phyloP scores from a whole-genome alignment of 2,329 filamentous ascomycete genomes.

The Alternaria arborescens region DNA sequence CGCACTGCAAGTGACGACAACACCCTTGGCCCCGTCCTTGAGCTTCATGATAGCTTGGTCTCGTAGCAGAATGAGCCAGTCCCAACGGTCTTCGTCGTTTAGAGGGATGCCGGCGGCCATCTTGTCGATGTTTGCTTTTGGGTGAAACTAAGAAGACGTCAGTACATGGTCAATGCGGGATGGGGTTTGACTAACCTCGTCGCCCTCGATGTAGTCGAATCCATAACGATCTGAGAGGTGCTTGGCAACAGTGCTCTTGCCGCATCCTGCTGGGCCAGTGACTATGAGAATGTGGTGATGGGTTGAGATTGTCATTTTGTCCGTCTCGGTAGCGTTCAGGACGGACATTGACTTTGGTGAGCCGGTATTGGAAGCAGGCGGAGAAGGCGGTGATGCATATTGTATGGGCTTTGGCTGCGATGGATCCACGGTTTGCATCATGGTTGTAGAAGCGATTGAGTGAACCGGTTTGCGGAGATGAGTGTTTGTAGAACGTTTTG shows the following conservation, averaged over 20 bases:
- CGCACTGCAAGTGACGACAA: conserved; percentile 96
- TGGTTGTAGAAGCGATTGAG: conserved; percentile 23
- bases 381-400: conserved; percentile 43
- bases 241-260: conserved; percentile 62
- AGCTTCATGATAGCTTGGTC: conserved; percentile 54
- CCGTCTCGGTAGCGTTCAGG: conserved; percentile 22
- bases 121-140: conserved; percentile 70
- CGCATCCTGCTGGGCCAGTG: conserved; percentile 63
- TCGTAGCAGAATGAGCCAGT: conserved; percentile 76
- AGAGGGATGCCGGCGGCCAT: conserved; percentile 86
- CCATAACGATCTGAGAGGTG: conserved; percentile 54
- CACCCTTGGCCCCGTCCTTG: conserved; percentile 59
- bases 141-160: conserved; percentile 55
- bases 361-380: conserved; percentile 38
- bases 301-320: conserved; percentile 42
- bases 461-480: conserved; percentile 5
- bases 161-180: neutral
- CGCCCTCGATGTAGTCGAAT: conserved; percentile 61
- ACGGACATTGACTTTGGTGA: conserved; percentile 34
- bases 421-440: conserved; percentile 49
- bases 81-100: conserved; percentile 94
- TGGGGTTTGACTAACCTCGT: conserved; percentile 52
- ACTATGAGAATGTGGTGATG: conserved; percentile 62
- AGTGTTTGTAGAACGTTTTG: conserved; percentile 4
- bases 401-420: conserved; percentile 37